Percentiles rank a stretch among this genome's conserved stretches.
Conservation (phyloP, 306 rosid genomes). For the Citrullus mucosospermus region DNA sequence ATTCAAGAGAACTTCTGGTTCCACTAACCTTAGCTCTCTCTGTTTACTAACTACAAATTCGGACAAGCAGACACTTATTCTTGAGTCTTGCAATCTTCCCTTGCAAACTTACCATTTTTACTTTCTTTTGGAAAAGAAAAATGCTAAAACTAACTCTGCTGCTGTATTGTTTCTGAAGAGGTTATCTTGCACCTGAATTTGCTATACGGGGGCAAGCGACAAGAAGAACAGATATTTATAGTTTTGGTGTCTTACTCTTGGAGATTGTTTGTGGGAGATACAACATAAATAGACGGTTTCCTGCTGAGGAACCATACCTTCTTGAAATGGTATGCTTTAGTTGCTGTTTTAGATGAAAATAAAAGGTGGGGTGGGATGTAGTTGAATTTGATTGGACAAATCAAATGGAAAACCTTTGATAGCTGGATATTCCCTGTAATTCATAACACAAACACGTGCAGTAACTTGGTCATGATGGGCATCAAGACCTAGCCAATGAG, state of each 20-base stretch:
- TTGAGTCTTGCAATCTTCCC: background rate
- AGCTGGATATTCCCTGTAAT: background rate
- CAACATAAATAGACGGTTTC: constrained; percentile 57
- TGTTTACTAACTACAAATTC: background rate
- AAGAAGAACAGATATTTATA: constrained; percentile 65
- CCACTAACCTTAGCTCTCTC: background rate
- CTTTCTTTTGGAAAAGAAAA: background rate
- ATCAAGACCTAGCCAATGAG: background rate
- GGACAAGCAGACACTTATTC: background rate
- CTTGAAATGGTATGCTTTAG: constrained; percentile 45
- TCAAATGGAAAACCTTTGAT: background rate
- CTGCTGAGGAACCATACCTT: constrained; percentile 51
- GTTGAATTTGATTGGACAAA: background rate
- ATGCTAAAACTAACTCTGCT: background rate
- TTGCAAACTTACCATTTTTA: background rate
- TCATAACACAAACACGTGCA: background rate
- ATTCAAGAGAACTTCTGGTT: background rate
- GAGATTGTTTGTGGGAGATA: constrained; percentile 76
- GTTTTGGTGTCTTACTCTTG: constrained; percentile 68
- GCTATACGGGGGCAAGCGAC: constrained; percentile 80
- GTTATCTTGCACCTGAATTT: constrained; percentile 83
- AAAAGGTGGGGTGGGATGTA: background rate
- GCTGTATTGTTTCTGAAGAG: constrained; percentile 31
- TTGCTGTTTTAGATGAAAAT: background rate
- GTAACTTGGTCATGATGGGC: background rate